Evolutionary conservation across 768 basidiomycete species (phyloP).

Genomic region (Pleurotus sapidus): DNA sequence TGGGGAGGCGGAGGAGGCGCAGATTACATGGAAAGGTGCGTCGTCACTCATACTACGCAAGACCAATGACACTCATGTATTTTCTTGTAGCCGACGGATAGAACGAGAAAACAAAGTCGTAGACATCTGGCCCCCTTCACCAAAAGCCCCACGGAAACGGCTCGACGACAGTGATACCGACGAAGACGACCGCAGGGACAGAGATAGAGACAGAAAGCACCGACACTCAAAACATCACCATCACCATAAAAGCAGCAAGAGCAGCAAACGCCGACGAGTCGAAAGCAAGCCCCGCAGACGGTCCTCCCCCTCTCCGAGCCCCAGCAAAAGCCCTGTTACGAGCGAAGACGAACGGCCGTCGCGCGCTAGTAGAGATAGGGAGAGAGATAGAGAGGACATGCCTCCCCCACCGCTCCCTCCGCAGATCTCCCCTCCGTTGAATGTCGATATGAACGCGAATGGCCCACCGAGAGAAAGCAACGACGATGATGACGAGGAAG

Average conservation of each 20-base stretch:
- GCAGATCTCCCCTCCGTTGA: constrained; percentile 9
- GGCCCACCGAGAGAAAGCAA: constrained; percentile 21
- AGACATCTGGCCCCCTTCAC: constrained; percentile 82
- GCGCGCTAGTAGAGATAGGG: constrained; percentile 40
- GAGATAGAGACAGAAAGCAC: constrained; percentile 54
- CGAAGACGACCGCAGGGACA: constrained; percentile 49
- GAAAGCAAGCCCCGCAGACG: constrained; percentile 25
- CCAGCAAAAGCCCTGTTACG: constrained; percentile 20
- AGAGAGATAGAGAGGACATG: constrained; percentile 18
- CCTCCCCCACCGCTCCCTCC: constrained; percentile 16
- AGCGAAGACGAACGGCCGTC: constrained; percentile 56
- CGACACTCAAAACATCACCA: constrained; percentile 23
- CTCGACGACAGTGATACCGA: constrained; percentile 32
- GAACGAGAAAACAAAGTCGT: constrained; percentile 58
- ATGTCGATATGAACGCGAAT: constrained; percentile 13
- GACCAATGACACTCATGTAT: constrained; percentile 2
- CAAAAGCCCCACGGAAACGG: constrained; percentile 46
- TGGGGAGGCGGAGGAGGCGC: constrained; percentile 30
- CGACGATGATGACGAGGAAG: constrained; percentile 54
- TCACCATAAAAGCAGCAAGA: constrained; percentile 26
- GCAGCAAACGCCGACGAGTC: constrained; percentile 24
- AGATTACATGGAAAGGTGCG: constrained; percentile 72
- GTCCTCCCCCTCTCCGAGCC: constrained; percentile 19
- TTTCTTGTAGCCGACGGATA: constrained; percentile 55
- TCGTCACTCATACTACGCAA: background rate